A percentile compares a stretch with the other conserved stretches of the same genome.
Evolutionary conservation across 2,329 filamentous ascomycete species (phyloP).

Genomic region (Metarhizium rileyi): DNA sequence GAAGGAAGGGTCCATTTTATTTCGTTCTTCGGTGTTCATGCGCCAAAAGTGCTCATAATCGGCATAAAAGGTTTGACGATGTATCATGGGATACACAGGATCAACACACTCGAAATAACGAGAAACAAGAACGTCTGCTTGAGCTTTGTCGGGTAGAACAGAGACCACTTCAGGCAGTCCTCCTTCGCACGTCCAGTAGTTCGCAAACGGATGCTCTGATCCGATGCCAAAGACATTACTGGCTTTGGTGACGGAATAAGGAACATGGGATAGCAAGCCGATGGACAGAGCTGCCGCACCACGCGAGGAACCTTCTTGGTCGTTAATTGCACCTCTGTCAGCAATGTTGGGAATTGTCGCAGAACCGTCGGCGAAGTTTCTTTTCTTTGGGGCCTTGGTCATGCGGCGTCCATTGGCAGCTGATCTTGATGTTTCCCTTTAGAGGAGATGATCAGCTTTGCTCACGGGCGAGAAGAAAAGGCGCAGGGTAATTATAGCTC

Average conservation of each 20-base stretch:
- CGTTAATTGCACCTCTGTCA: conserved; percentile 39
- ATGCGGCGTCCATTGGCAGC: conserved; percentile 44
- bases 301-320: conserved; percentile 34
- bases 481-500: conserved; percentile 22
- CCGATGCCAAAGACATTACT: conserved; percentile 77
- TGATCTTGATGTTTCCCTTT: conserved; percentile 50
- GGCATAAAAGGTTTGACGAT: conserved; percentile 64
- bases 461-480: not conserved
- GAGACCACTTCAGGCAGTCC: conserved; percentile 66
- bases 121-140: conserved; percentile 59
- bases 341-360: conserved; percentile 44
- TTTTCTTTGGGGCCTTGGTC: conserved; percentile 49
- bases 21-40: conserved; percentile 45
- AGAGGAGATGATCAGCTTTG: conserved; percentile 7
- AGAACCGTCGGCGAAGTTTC: conserved; percentile 27
- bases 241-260: conserved; percentile 59
- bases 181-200: conserved; percentile 76
- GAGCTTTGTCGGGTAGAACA: conserved; percentile 64
- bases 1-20: conserved; percentile 54
- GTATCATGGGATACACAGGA: conserved; percentile 72
- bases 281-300: conserved; percentile 46
- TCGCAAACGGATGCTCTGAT: conserved; percentile 69
- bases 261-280: conserved; percentile 60
- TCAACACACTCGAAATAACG: conserved; percentile 65
- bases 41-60: conserved; percentile 75